Base-by-base conservation (phyloP, 345 rosid species). In the Anacardium occidentale region DNA sequence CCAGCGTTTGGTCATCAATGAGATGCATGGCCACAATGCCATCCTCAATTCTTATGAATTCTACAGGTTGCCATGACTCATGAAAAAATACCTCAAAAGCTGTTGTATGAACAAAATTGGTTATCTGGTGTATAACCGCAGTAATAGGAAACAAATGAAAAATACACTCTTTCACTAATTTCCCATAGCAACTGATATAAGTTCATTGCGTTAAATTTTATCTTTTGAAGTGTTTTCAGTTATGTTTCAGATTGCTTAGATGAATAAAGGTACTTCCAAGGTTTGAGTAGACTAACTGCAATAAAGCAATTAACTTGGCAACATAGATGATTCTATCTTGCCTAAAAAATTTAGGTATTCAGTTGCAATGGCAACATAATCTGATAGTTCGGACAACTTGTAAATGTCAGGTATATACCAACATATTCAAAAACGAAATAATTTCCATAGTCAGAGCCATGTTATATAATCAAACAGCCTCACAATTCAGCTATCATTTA, bases 51-150 rank as follows among this genome's bases (percentile, higher is more conserved):
- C 80, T 81, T 69, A 90, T 63, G 53, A 73, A 66, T 77, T 87
- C 83, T 71, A 90, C 90, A 10, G 78, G 74, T 58, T 81, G 81
- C 98, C 97, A 90, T 48, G 93, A 85, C 32, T 89, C 90, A 3
- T 25, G 15, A 57, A 64, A 77, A 66, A 85, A 78, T 52, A 87
- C 86, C 84, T 92, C 98, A 60, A 94, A 92, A 79, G 97, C 98
- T 94, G 83, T 50, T 17, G 62, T 58, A 66, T 15, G 75, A 17
- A 11, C 24, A 29, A 55, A 82, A 48, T 21, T 70, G 21, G 37
- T 5, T 57, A 40, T 59, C 54, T 42, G 57, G 29, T 25, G n/a
- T 37, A 13, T 9, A 44, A 26, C 14, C n/a, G 42, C 9, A 17
- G 22, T 7, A 47, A 10, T 42, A n/a, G 51, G 29, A 15, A 37